These are phyloP conservation scores for Coniferiporia weirii DNA, from an alignment of 1,284 basidiomycete species.

Conservation along the genomic window DNA sequence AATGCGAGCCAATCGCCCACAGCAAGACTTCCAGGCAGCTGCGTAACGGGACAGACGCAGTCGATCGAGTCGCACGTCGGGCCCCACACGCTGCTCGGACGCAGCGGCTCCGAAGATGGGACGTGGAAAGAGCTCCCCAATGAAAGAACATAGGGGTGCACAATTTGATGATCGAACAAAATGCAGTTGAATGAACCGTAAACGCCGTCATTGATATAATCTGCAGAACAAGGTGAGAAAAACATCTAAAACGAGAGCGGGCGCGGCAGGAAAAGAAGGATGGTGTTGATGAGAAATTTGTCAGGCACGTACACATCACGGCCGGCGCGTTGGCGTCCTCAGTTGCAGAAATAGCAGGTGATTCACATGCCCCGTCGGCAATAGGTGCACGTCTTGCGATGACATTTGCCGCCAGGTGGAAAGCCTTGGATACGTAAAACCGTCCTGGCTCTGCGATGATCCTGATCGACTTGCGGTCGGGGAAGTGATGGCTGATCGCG, in stretches of 20 bases:
- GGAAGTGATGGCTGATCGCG: slow-evolving; percentile 82
- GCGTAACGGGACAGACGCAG: slow-evolving; percentile 60
- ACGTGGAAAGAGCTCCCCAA: slow-evolving; percentile 52
- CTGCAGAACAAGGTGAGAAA: slow-evolving; percentile 35
- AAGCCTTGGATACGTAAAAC: slow-evolving; percentile 91
- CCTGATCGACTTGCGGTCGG: slow-evolving; percentile 67
- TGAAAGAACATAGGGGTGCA: slow-evolving; percentile 77
- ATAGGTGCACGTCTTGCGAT: slow-evolving; percentile 79
- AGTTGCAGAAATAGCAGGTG: slow-evolving; percentile 14
- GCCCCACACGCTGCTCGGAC: slow-evolving; percentile 61
- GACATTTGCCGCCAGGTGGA: slow-evolving; percentile 90
- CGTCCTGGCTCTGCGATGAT: slow-evolving; percentile 97
- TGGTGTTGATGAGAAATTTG: background rate
- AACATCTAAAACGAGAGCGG: slow-evolving; percentile 19
- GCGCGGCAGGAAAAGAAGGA: slow-evolving; percentile 17
- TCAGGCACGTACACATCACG: slow-evolving; percentile 72
- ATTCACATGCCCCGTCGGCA: slow-evolving; percentile 30
- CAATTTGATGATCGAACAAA: slow-evolving; percentile 88
- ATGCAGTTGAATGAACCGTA: slow-evolving; percentile 99
- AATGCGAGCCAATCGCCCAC: slow-evolving; percentile 93
- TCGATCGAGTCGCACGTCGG: slow-evolving; percentile 91
- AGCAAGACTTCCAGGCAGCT: slow-evolving; percentile 57
- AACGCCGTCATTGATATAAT: slow-evolving; percentile 97
- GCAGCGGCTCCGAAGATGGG: slow-evolving; percentile 40
- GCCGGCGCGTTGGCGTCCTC: slow-evolving; percentile 48